phyloP scores from a whole-genome alignment of 1,284 basidiomycete species.

The Baeospora myosura region DNA sequence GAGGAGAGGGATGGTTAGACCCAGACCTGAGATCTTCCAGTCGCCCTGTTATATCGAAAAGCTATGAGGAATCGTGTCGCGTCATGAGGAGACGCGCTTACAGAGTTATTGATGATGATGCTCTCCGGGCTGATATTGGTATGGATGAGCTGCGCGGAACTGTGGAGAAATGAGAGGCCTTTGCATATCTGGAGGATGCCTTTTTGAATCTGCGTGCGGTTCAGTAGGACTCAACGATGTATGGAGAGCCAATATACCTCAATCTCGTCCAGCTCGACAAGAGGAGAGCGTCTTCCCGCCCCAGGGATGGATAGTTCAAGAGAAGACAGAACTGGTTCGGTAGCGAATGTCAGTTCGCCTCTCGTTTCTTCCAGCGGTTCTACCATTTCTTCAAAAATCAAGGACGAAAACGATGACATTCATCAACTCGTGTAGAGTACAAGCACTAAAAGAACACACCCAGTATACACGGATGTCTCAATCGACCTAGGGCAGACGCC shows the following conservation, averaged over 20 bases:
- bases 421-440: no score
- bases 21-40: slow-evolving; percentile 94
- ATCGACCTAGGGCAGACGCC: slow-evolving; percentile 79
- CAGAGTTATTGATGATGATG: slow-evolving; percentile 82
- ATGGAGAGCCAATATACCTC: slow-evolving; percentile 50
- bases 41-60: slow-evolving; percentile 66
- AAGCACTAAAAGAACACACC: slow-evolving; percentile 39
- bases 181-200: slow-evolving; percentile 92
- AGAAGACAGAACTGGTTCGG: slow-evolving; percentile 80
- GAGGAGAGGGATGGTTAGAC: slow-evolving; percentile 76
- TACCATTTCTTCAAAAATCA: slow-evolving; percentile 69
- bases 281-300: slow-evolving; percentile 42
- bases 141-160: slow-evolving; percentile 86
- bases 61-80: slow-evolving; percentile 7
- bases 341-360: slow-evolving; percentile 85
- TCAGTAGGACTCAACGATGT: slow-evolving; percentile 6
- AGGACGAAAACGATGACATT: no score
- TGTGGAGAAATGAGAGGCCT: slow-evolving; percentile 89
- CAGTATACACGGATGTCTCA: slow-evolving; percentile 91
- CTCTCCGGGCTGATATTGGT: slow-evolving; percentile 84
- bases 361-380: slow-evolving; percentile 96
- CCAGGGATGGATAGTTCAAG: slow-evolving; percentile 69
- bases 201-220: slow-evolving; percentile 79
- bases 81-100: slow-evolving; percentile 29
- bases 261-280: slow-evolving; percentile 83